Conservation (phyloP, 1,284 basidiomycete genomes). For the Leccinum huronense region DNA sequence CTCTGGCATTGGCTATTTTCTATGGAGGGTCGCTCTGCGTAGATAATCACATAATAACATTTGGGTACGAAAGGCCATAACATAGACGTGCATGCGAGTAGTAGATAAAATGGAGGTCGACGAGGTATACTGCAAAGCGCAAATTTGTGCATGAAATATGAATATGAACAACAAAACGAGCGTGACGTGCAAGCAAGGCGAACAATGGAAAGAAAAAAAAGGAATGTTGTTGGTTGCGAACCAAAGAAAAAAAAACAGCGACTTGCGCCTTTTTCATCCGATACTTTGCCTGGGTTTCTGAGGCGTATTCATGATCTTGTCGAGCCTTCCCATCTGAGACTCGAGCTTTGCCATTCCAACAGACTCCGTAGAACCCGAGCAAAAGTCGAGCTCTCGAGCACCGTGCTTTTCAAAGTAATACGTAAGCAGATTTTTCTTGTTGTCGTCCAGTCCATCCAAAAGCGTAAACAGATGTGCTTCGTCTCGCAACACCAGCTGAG, state of each 20-base stretch:
- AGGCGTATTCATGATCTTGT: constrained; percentile 72
- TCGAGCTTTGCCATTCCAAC: constrained; percentile 63
- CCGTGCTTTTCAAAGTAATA: constrained; percentile 84
- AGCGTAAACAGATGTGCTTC: constrained; percentile 77
- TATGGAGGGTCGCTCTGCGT: constrained; percentile 37
- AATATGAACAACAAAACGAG: constrained; percentile 17
- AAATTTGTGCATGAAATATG: constrained; percentile 14
- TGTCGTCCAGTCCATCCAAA: constrained; percentile 74
- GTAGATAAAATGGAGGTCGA: constrained; percentile 8
- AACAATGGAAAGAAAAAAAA: not conserved
- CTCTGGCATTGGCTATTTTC: constrained; percentile 64
- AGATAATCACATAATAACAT: constrained; percentile 14
- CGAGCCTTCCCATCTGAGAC: constrained; percentile 72
- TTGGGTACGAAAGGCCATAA: constrained; percentile 7
- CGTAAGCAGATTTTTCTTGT: constrained; percentile 82
- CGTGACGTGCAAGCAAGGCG: constrained; percentile 10
- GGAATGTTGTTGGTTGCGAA: not conserved
- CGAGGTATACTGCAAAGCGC: constrained; percentile 15
- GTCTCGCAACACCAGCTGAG: constrained; percentile 74
- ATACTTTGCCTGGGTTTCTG: constrained; percentile 26
- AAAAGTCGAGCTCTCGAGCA: constrained; percentile 48
- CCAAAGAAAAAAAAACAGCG: not conserved
- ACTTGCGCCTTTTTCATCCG: constrained; percentile 8
- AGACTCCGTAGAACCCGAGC: constrained; percentile 30
- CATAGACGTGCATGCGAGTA: constrained; percentile 11